These are phyloP conservation scores for Mimosa bimucronata DNA, from an alignment of 306 rosid species.

Conservation along the genomic window DNA sequence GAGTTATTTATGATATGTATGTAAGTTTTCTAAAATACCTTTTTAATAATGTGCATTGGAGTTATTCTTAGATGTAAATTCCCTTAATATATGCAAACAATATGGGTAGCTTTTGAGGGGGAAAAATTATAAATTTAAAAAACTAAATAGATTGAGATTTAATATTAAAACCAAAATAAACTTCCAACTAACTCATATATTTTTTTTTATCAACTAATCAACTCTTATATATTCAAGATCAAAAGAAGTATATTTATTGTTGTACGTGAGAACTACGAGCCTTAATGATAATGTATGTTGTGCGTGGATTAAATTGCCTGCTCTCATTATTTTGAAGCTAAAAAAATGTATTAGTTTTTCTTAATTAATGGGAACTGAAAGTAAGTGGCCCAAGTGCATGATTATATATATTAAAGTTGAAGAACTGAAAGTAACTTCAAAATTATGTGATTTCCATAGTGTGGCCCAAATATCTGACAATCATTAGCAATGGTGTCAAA, in stretches of 20 bases:
- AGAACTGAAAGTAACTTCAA: constrained; percentile 8
- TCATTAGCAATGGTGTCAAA: constrained; percentile 41
- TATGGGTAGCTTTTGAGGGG: not conserved
- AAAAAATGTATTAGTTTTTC: not conserved
- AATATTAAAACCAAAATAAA: too few relatives aligned
- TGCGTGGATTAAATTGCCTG: not conserved
- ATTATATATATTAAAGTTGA: not conserved
- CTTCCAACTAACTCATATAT: not conserved
- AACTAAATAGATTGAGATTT: too few relatives aligned
- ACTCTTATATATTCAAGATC: not conserved
- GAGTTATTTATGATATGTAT: too few relatives aligned
- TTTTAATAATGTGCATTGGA: not conserved
- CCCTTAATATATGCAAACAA: not conserved
- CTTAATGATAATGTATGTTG: not conserved
- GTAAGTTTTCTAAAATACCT: too few relatives aligned
- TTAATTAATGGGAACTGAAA: not conserved
- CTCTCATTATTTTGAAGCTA: not conserved
- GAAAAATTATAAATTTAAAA: too few relatives aligned
- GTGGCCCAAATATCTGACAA: constrained; percentile 21
- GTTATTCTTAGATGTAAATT: too few relatives aligned
- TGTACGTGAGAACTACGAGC: not conserved
- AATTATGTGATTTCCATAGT: not conserved
- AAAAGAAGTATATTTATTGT: too few relatives aligned
- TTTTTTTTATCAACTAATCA: too few relatives aligned
- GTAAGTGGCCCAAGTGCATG: constrained; percentile 4